Evolutionary conservation across 176 grass and related monocot genomes (phyloP), one percentile per base, ranked within the genome.

Genomic region (Otatea glauca): DNA sequence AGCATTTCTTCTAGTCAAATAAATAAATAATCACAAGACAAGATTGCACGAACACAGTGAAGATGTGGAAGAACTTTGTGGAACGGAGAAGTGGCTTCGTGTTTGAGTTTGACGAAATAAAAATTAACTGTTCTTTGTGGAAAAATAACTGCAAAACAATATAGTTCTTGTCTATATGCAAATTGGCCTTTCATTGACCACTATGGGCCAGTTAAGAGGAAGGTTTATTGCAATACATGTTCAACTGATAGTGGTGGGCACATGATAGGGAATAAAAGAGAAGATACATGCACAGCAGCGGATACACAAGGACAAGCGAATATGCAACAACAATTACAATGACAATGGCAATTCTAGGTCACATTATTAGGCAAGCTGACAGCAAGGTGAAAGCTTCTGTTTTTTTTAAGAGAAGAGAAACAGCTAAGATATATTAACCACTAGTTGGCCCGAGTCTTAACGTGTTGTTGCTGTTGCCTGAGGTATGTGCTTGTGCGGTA

Each of bases 401-500:
- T 78, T 45, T 45, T 62, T 59, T 1, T 4, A 47, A 56, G 20
- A 62, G 50, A 47, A 59, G 24, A 69, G 39, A 77, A 84, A 42
- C 43, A 20, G 29, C 29, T 43, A 74, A 39, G 43, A 58, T 68
- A 65, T 10, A 51, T 20, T 77, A 34, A 45, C 75, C 75, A 6
- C 49, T 85, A 85, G 83, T 77, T 77, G 11, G 75, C 24, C 64
- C 12, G 2, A 4, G 45, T 77, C 0, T 47, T 10, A n/a, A 37
- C 35, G 27, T 34, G 47, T 42, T 6, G 73, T 69, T 12, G 62
- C 37, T 85, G 61, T 77, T 77, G 62, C 72, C 73, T 76, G 35
- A 47, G 7, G 38, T 77, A 59, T 10, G 37, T 37, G 48, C 63
- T 77, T 77, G 62, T 5, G 63, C 18, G 65, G 59, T 77, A 55